Evolutionary conservation across 164 flowering plant species (phyloP).

Genomic region (Paratinospora sagittata): DNA sequence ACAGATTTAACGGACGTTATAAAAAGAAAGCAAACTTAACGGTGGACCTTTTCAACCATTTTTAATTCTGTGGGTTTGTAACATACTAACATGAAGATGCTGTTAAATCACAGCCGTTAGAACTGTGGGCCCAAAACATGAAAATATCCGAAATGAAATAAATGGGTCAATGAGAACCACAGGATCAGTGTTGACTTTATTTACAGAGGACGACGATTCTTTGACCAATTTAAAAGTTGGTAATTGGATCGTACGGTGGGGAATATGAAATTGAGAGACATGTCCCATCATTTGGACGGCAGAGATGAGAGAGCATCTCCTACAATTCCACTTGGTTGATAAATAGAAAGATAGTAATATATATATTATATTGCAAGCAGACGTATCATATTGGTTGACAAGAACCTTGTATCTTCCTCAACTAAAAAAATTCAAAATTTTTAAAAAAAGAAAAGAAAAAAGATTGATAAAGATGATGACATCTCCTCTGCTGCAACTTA

Average conservation of each 20-base stretch:
- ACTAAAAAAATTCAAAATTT: not conserved
- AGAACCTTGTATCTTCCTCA: not conserved
- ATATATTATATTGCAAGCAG: not conserved
- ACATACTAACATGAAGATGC: not conserved
- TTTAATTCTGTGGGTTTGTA: not conserved
- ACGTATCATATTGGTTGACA: conserved; percentile 1
- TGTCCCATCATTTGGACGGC: conserved; percentile 7
- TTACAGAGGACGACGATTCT: not conserved
- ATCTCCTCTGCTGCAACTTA: not conserved
- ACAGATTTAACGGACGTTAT: conserved; percentile 8
- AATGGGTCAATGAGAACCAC: not conserved
- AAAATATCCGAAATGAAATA: not conserved
- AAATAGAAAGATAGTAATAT: not conserved
- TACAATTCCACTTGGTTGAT: not conserved
- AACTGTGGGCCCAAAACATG: not conserved
- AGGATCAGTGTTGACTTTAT: not conserved
- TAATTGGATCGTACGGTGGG: not conserved
- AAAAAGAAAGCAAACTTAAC: not conserved
- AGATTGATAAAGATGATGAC: not conserved
- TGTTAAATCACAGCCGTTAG: not conserved
- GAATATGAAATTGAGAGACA: not conserved
- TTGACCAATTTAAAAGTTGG: not conserved
- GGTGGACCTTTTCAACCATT: conserved; percentile 2
- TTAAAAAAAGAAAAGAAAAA: not conserved
- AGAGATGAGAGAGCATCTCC: not conserved